Evolutionary conservation across 1,139 yeast species (phyloP), one percentile per base, ranked within the genome.

Genomic region (Taphrina sp.): DNA sequence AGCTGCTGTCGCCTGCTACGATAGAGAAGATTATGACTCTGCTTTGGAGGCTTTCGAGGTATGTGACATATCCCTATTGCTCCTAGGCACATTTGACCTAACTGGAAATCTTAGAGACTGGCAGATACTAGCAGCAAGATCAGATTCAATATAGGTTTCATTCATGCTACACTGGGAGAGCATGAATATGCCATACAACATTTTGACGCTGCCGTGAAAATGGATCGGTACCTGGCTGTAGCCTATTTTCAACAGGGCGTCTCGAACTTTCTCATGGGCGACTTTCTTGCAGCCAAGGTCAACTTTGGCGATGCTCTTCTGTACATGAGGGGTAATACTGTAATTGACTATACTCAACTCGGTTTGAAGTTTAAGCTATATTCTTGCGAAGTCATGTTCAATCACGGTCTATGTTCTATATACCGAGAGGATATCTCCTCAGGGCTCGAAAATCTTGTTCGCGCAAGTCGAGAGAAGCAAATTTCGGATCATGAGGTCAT

Each of bases 191-290:
- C 64, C 8, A 36, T 60, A 17, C 24, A 24, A 3, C 52, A 20
- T 33, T 53, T 62, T 28, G 57, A 60, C 12, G 37, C 36, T 5
- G 61, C 65, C 0, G 53, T 63, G 4, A 51, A 55, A 28, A 53
- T 47, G 31, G 66, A 63, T 51, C 59, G 61, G 14, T 64, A 63
- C 52, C 58, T 64, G 52, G 63, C 65, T 17, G 57, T 64, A 39
- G 62, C 65, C 3, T 59, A 61, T 28, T 64, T 64, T 43, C 64
- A 64, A 36, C 58, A 61, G 14, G 66, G 65, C n/a, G 65, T 63
- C 10, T 59, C 60, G n/a, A 58, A 60, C 22, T 64, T 64, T 39
- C 56, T 63, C 3, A 46, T 59, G 14, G 64, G 63, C 14, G 37
- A 57, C 22, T 64, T 59, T 57, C 29, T 47, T 2, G 56, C 60